phyloP scores from a whole-genome alignment of 179 eudicot species.

The Beta macrorhiza region DNA sequence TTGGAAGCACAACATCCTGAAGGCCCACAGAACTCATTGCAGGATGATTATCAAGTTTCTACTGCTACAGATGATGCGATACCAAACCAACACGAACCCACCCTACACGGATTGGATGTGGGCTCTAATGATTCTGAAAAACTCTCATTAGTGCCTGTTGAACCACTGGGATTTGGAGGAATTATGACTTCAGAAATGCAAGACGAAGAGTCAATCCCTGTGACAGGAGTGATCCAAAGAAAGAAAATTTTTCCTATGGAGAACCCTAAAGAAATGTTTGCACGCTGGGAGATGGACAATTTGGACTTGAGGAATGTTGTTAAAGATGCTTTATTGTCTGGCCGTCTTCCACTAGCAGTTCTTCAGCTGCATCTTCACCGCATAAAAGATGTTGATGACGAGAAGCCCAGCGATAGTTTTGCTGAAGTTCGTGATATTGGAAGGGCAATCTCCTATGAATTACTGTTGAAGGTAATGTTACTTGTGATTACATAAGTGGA shows the following conservation, averaged over 20 bases:
- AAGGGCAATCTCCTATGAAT: constrained; percentile 81
- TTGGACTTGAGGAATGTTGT: constrained; percentile 78
- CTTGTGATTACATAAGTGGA: constrained; percentile 21
- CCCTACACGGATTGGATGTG: constrained; percentile 32
- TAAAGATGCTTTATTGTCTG: constrained; percentile 83
- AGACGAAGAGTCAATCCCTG: constrained; percentile 39
- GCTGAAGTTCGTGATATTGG: constrained; percentile 89
- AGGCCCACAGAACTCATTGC: constrained; percentile 26
- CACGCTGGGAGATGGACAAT: constrained; percentile 88
- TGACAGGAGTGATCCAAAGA: constrained; percentile 39
- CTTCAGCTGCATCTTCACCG: constrained; percentile 90
- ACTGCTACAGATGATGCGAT: constrained; percentile 34
- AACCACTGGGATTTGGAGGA: constrained; percentile 35
- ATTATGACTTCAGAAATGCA: constrained; percentile 34
- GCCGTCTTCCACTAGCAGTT: constrained; percentile 96
- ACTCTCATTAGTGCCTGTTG: constrained; percentile 57
- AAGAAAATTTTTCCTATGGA: constrained; percentile 45
- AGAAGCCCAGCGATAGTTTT: constrained; percentile 73
- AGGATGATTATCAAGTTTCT: constrained; percentile 42
- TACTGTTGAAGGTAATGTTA: constrained; percentile 70
- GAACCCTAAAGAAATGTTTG: constrained; percentile 92
- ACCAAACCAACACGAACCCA: constrained; percentile 37
- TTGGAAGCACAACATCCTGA: constrained; percentile 39
- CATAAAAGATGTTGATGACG: constrained; percentile 41
- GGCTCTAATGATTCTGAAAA: constrained; percentile 40